Base-by-base conservation (phyloP, 1,284 basidiomycete genomes). In the Somion occarium region DNA sequence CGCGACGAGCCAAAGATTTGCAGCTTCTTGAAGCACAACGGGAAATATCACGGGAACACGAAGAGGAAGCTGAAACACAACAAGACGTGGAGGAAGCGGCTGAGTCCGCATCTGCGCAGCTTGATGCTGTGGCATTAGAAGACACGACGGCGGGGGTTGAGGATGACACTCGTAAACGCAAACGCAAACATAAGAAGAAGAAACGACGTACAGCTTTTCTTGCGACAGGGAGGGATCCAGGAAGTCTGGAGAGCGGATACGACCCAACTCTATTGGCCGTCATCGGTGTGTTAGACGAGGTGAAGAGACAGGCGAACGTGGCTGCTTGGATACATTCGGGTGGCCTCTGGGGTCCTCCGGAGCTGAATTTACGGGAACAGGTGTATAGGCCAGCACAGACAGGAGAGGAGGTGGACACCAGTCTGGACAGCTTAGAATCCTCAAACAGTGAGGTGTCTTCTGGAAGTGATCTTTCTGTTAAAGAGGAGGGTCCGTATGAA, bases 241-340 rank as follows among this genome's bases (percentile, higher is more conserved):
- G 53, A 58, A 7, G 64, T 61, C 18, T 22, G 23, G 38, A 37
- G 7, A 12, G n/a, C 2, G 48, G 58, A 13, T 80, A 79, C 58
- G 87, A 88, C 60, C 64, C 71, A 43, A 84, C 76, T 0, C 70
- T 91, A 5, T 72, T 91, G 1, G 85, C 84, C 0, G 77, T 89
- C n/a, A 70, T 90, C 18, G 88, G 88, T 1, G 69, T 90, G 9
- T 66, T 91, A n/a, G 82, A 87, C 47, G 70, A 70, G 15, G 59
- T 83, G 19, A 82, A 79, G 59, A 44, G 59, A 39, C 77, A 90
- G 66, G 74, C 69, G 47, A 90, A 84, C 55, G 76, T 89, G 25
- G 80, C 84, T 0, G 78, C 74, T 4, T 90, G 88, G 88, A 73
- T 88, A 48, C 74, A 75, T 7, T 60, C 64, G 9, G 83, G 83